Conservation (phyloP, 176 grass and related monocot genomes). For the Dendrocalamus sinicus region DNA sequence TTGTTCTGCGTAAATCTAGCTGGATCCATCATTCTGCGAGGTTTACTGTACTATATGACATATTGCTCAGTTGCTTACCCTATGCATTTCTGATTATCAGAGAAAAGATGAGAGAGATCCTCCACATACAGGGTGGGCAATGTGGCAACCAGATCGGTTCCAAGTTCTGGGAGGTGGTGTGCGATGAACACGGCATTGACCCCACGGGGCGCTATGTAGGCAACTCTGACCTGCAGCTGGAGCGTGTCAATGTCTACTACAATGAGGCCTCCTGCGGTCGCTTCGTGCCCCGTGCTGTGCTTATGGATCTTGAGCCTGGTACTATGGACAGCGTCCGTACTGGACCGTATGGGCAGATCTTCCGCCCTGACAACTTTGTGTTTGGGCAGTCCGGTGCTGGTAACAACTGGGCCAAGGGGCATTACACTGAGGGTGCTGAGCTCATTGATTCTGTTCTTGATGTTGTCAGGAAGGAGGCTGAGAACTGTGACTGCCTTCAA, state of each 20-base stretch:
- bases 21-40: background rate
- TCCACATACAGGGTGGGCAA: conserved; percentile 77
- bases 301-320: conserved; percentile 86
- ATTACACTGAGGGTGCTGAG: conserved; percentile 79
- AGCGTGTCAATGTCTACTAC: conserved; percentile 86
- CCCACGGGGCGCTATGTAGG: conserved; percentile 55
- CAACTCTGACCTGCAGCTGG: conserved; percentile 66
- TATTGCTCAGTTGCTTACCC: background rate
- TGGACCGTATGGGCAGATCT: conserved; percentile 72
- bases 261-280: conserved; percentile 75
- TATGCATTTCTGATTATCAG: background rate
- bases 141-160: conserved; percentile 82
- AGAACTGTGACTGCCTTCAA: conserved; percentile 84
- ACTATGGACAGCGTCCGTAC: conserved; percentile 82
- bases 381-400: conserved; percentile 80
- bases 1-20: background rate
- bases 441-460: conserved; percentile 76
- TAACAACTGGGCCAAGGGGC: conserved; percentile 75
- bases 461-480: conserved; percentile 82
- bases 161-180: conserved; percentile 85
- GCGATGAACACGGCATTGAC: conserved; percentile 78
- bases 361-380: conserved; percentile 75
- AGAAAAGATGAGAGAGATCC: conserved; percentile 78
- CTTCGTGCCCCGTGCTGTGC: conserved; percentile 72
- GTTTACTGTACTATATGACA: background rate